Percentiles rank a stretch among this genome's conserved stretches.
Conservation (phyloP, 176 grass and related monocot species). For the Chrysopogon serrulatus region DNA sequence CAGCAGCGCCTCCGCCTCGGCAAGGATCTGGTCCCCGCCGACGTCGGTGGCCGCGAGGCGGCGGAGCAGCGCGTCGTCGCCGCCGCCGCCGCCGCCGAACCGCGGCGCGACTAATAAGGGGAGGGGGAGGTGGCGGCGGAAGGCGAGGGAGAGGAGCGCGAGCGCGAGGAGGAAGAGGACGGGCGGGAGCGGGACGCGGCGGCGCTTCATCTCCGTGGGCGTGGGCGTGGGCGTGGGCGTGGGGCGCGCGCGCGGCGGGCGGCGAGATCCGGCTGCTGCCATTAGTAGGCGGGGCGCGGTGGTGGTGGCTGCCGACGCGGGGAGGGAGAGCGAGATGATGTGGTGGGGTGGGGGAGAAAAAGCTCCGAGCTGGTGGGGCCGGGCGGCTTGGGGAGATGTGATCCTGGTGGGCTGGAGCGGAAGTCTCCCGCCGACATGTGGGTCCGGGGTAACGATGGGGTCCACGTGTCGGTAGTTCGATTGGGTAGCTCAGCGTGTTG, state of each 20-base stretch:
- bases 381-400: neutral
- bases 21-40: neutral
- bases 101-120: neutral
- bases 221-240: neutral
- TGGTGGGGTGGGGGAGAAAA: conserved; percentile 19
- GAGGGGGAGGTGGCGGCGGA: conserved; percentile 7
- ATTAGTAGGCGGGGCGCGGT: conserved; percentile 9
- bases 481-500: neutral
- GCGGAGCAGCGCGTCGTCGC: conserved; percentile 6
- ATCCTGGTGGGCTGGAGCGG: neutral
- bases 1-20: neutral
- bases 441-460: neutral
- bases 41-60: conserved; percentile 11
- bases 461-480: neutral
- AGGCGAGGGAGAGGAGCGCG: conserved; percentile 21
- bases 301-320: conserved; percentile 6
- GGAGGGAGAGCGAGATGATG: too few species aligned
- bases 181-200: conserved; percentile 5
- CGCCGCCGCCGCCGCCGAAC: neutral
- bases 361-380: neutral
- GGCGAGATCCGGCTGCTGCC: conserved; percentile 31
- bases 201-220: conserved; percentile 29
- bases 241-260: neutral
- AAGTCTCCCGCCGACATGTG: neutral
- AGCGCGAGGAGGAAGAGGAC: conserved; percentile 6